A percentile compares a stretch with the other conserved stretches of the same genome.
Evolutionary conservation across 2,329 filamentous ascomycete species (phyloP).

Genomic region (Dendryphion nanum): DNA sequence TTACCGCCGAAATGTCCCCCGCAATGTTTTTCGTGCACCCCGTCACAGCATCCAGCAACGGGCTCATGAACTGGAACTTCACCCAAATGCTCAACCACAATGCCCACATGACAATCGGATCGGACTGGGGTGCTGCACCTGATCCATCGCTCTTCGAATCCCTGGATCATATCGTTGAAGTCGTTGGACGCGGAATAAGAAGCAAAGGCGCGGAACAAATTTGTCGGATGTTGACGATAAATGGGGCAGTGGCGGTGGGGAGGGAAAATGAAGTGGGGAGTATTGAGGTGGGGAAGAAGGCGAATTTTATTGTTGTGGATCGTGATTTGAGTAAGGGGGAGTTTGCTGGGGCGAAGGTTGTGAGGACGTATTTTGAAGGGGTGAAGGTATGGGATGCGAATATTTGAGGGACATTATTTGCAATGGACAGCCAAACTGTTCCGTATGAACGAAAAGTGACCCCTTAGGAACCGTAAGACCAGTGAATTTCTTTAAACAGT

Average conservation of each 20-base stretch:
- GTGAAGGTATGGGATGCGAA: constrained; percentile 4
- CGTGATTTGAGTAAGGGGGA: constrained; percentile 26
- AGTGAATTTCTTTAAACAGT: too few species aligned
- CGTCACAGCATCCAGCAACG: constrained; percentile 5
- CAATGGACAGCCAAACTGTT: too few species aligned
- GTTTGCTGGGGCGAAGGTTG: constrained; percentile 24
- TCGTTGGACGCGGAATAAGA: constrained; percentile 9
- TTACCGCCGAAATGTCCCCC: constrained; percentile 37
- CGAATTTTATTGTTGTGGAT: constrained; percentile 32
- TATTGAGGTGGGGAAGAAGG: constrained; percentile 32
- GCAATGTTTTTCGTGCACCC: constrained; percentile 24
- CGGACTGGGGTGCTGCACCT: constrained; percentile 17
- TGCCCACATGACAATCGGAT: constrained; percentile 33
- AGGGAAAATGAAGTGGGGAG: constrained; percentile 24
- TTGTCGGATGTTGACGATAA: constrained; percentile 25
- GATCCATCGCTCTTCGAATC: constrained; percentile 15
- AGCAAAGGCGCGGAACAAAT: constrained; percentile 11
- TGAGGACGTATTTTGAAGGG: constrained; percentile 31
- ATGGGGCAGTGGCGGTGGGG: constrained; percentile 27
- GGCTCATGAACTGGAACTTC: constrained; percentile 29
- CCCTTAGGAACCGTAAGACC: too few species aligned
- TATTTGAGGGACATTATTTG: too few species aligned
- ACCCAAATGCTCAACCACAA: constrained; percentile 20
- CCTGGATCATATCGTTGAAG: constrained; percentile 12
- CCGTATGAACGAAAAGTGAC: too few species aligned